These are phyloP conservation scores for Dendrothele bispora DNA, from an alignment of 768 basidiomycete genomes.

Conservation along the genomic window DNA sequence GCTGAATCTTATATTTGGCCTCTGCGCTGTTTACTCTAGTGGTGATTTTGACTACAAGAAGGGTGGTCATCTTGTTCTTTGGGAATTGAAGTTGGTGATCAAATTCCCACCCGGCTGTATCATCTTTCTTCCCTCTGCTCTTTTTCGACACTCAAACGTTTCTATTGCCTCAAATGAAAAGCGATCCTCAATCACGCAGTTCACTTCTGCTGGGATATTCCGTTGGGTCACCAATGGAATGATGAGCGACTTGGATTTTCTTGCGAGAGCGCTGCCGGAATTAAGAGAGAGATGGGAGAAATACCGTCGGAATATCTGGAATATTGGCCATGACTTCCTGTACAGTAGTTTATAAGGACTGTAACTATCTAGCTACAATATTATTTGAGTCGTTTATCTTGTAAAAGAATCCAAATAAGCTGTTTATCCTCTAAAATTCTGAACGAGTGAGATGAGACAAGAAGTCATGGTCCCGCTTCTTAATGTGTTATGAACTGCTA, in stretches of 20 bases:
- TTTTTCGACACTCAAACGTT: not conserved
- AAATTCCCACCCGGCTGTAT: not conserved
- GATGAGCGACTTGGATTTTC: not conserved
- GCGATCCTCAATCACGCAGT: not conserved
- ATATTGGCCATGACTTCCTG: no score
- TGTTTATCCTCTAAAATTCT: no score
- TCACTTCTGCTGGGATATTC: not conserved
- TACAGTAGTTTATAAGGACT: no score
- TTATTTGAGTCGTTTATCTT: no score
- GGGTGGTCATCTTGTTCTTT: not conserved
- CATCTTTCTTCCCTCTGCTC: not conserved
- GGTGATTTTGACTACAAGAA: not conserved
- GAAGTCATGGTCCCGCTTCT: no score
- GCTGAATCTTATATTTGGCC: not conserved
- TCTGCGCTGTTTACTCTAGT: not conserved
- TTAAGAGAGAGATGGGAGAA: not conserved
- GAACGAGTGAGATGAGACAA: no score
- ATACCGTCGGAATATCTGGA: not conserved
- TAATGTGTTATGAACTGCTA: no score
- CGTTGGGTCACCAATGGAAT: not conserved
- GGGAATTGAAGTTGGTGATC: no score
- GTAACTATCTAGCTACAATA: no score
- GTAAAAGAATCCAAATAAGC: no score
- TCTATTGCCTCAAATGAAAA: not conserved
- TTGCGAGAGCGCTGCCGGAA: not conserved